Base-by-base conservation (phyloP, 352 stramenopile genomes). In the Pythium rhizo-oryzae region DNA sequence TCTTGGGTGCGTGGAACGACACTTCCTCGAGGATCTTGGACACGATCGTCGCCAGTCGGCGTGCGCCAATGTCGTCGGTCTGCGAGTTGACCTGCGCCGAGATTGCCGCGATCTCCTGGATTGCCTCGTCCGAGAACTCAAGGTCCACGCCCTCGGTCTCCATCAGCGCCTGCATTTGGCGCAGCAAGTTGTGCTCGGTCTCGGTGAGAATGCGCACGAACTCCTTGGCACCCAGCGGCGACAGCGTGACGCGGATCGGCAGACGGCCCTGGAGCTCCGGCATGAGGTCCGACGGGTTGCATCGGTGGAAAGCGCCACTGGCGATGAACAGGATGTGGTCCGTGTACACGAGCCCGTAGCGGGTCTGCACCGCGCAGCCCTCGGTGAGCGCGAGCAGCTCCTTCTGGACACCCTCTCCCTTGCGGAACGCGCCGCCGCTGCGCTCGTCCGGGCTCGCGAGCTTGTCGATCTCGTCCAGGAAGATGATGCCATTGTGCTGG, bases 401-500 rank as follows among this genome's bases (percentile, higher is more conserved):
- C 69, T 98, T 97, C 81, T 99, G 97, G 39, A 99, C 98, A 35
- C 98, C 97, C 76, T 99, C 97, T 23, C 96, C 94, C 64, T 94
- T 94, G 60, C 84, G 83, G 67, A 82, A 92, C 67, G 82, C 98
- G 28, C 93, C 92, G 65, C 98, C 96, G n/a, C 91, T 82, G 15
- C 82, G 83, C 55, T 98, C 94, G 56, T 92, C 87, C 25, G 86
- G 78, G 47, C 83, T 94, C 46, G 97, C 97, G 53, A 99, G 97
- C 80, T 99, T 99, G 80, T 99, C 98, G 58, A 99, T 99, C 77
- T 99, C 98, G 81, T 99, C 98, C 62, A 99, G 97, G 72, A 99
- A 99, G 25, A 99, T 97, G 76, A 99, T 99, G 25, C 98, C 98
- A 67, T 96, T 98, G 78, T 99, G 90, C 79, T 99, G 96, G 50